Conservation (phyloP, 2,329 filamentous ascomycete species). For the Beauveria brongniartii region DNA sequence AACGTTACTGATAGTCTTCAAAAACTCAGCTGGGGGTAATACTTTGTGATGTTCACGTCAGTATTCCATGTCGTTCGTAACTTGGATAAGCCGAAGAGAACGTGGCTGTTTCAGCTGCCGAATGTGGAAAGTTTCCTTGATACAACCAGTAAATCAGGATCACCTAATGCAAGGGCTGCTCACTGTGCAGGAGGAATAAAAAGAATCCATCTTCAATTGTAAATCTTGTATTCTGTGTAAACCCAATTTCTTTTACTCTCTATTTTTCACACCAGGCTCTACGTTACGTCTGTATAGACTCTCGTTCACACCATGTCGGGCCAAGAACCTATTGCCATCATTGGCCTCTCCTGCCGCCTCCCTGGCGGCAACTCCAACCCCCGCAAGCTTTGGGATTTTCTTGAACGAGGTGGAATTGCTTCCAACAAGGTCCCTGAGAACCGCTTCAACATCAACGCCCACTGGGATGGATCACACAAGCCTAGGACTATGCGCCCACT, state of each 20-base stretch:
- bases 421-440: slow-evolving; percentile 17
- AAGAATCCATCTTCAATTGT: neutral
- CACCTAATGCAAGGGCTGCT: neutral
- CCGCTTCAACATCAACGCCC: neutral
- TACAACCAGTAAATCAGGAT: neutral
- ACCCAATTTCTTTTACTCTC: neutral
- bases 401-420: slow-evolving; percentile 24
- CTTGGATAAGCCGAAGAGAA: neutral
- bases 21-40: neutral
- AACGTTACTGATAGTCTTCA: neutral
- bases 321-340: slow-evolving; percentile 28
- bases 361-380: slow-evolving; percentile 27
- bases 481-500: neutral
- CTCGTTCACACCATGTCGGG: neutral
- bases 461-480: slow-evolving; percentile 4
- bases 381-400: slow-evolving; percentile 29
- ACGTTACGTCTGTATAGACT: neutral
- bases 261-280: neutral
- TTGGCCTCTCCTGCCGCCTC: slow-evolving; percentile 35
- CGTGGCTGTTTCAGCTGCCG: neutral
- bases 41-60: neutral
- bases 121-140: neutral
- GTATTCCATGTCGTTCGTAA: neutral
- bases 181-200: neutral
- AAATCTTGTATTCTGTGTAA: neutral